A percentile compares a stretch with the other conserved stretches of the same genome.
Evolutionary conservation across 1,139 yeast species (phyloP).

Genomic region (Protomyces pachydermus): DNA sequence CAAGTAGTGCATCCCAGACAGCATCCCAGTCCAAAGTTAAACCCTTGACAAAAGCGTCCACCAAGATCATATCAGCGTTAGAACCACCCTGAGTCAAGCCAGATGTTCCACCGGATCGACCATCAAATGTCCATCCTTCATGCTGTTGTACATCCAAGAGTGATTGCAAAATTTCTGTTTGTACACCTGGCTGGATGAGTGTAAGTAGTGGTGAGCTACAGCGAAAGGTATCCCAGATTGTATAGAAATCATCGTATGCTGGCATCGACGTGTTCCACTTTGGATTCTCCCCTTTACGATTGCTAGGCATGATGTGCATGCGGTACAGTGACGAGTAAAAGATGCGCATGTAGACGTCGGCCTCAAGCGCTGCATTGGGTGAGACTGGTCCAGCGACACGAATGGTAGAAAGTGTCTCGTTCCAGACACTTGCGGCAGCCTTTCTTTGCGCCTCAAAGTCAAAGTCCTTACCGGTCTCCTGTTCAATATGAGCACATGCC

Average conservation of each 20-base stretch:
- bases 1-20: constrained; percentile 10
- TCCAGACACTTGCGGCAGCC: not conserved
- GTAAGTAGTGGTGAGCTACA: constrained; percentile 15
- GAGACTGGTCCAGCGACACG: constrained; percentile 4
- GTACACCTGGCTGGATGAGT: constrained; percentile 14
- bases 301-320: constrained; percentile 19
- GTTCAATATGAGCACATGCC: constrained; percentile 6
- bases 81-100: constrained; percentile 24
- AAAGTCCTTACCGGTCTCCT: constrained; percentile 8
- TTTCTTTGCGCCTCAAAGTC: constrained; percentile 2
- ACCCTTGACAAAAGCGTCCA: constrained; percentile 19
- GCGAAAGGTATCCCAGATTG: constrained; percentile 25
- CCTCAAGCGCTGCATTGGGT: not conserved
- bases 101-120: constrained; percentile 21
- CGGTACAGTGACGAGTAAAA: constrained; percentile 23
- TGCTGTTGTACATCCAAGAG: constrained; percentile 21
- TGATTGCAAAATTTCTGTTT: constrained; percentile 5
- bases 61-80: constrained; percentile 22
- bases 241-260: constrained; percentile 20
- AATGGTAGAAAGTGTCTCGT: constrained; percentile 1
- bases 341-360: constrained; percentile 5
- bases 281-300: constrained; percentile 20
- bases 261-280: constrained; percentile 5
- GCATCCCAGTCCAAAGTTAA: constrained; percentile 9
- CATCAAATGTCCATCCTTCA: constrained; percentile 25